phyloP scores from a whole-genome alignment of 106 monocot genomes.

The Allium fistulosum region DNA sequence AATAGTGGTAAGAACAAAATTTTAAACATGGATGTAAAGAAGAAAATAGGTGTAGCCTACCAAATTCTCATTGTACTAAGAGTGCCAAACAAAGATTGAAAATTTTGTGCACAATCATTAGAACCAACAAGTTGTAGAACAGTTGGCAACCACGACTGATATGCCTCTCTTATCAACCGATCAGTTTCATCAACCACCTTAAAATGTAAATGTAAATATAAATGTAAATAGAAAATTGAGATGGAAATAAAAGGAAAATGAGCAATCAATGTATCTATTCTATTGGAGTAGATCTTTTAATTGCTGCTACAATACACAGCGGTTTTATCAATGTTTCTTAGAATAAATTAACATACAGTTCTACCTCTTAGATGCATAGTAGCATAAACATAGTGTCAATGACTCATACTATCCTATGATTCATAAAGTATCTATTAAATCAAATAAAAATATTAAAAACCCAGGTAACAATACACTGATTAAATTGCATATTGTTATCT shows the following conservation, averaged over 20 bases:
- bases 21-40: neutral
- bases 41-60: conserved; percentile 19
- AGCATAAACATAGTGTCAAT: too few species aligned
- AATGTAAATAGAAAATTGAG: neutral
- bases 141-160: conserved; percentile 89
- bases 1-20: neutral
- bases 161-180: conserved; percentile 80
- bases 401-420: too few species aligned
- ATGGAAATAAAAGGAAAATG: neutral
- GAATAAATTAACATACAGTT: too few species aligned
- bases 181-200: conserved; percentile 99
- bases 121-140: conserved; percentile 54
- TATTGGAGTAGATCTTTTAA: too few species aligned
- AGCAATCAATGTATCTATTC: neutral
- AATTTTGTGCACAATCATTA: conserved; percentile 20
- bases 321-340: too few species aligned
- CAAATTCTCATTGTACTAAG: conserved; percentile 71
- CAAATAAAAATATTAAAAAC: too few species aligned
- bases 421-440: too few species aligned
- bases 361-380: too few species aligned
- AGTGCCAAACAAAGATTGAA: conserved; percentile 15
- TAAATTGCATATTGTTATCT: too few species aligned
- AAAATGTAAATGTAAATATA: neutral
- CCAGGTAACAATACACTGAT: too few species aligned
- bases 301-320: too few species aligned